Base-by-base conservation (phyloP, 495 filamentous ascomycete genomes). In the Aspergillus diversus region DNA sequence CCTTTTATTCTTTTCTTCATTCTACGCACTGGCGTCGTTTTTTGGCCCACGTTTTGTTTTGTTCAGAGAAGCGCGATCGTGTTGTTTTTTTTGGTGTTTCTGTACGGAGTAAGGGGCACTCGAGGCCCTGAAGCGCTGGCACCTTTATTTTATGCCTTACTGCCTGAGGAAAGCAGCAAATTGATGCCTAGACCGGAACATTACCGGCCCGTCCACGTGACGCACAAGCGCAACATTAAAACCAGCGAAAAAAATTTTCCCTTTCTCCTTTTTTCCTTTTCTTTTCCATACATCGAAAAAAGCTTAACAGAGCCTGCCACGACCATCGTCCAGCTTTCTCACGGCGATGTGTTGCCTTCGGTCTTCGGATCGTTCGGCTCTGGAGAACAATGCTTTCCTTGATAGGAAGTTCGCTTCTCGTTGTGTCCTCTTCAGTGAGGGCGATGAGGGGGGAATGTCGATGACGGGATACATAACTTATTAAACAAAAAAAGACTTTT, bases 311-410 rank as follows among this genome's bases (percentile, higher is more conserved):
- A 84, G 72, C 83, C 81, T 80, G 84, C 84, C 84, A 87, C 84
- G 84, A 87, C 84, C 84, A 74, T 83, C 81, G 83, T 80, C 75
- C 77, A 78, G 81, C 76, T 75, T 74, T 74, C 65, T 71, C 74
- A 86, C 83, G 82, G 77, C 83, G 82, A 81, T 82, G 84, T 72
- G 84, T 86, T 87, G 84, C 84, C 84, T 84, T 84, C 81, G 77
- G 66, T 72, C 73, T 69, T 43, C 71, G 71, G 76, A 71, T 69
- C 73, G 73, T 76, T 79, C 74, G 81, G 84, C 71, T 85, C 83
- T 84, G 84, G 76, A 86, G 84, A 86, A 70, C 64, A 76, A 80
- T 67, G 46, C 66, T 65, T 65, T 84, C 84, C 84, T 79, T 76
- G 84, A 87, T 86, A 87, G 85, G 85, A 87, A 87, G 84, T 87